Percentiles rank a stretch among this genome's conserved stretches.
Evolutionary conservation across 2,329 filamentous ascomycete genomes (phyloP).

Genomic region (Madurella mycetomatis): DNA sequence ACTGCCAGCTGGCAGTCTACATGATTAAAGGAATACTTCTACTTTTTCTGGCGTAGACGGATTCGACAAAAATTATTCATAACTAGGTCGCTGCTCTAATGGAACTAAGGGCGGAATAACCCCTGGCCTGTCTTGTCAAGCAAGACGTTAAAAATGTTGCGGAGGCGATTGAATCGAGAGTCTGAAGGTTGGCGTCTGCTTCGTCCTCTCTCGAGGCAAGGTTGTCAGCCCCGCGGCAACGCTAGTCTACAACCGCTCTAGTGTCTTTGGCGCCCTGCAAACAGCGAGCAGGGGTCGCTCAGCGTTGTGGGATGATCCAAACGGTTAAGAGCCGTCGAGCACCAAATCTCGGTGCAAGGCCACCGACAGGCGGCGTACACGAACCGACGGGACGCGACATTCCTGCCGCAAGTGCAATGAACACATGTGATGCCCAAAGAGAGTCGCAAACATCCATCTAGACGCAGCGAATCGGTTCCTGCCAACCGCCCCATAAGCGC

Average conservation of each 20-base stretch:
- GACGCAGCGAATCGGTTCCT: background rate
- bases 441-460: background rate
- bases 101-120: no score
- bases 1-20: constrained; percentile 5
- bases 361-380: constrained; percentile 1
- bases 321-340: constrained; percentile 6
- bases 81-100: no score
- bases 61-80: no score
- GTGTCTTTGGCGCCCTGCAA: constrained; percentile 1
- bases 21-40: background rate
- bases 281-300: constrained; percentile 6
- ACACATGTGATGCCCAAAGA: background rate
- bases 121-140: no score
- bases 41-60: background rate
- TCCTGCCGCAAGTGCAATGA: constrained; percentile 1
- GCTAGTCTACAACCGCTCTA: background rate
- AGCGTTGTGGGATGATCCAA: constrained; percentile 10
- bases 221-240: background rate
- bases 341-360: constrained; percentile 7
- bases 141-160: no score
- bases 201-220: no score
- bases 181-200: no score
- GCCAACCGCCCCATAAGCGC: background rate
- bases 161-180: no score
- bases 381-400: background rate